These are phyloP conservation scores for Caryopteris hybrid DNA, from an alignment of 305 asterid genomes.

Conservation along the genomic window DNA sequence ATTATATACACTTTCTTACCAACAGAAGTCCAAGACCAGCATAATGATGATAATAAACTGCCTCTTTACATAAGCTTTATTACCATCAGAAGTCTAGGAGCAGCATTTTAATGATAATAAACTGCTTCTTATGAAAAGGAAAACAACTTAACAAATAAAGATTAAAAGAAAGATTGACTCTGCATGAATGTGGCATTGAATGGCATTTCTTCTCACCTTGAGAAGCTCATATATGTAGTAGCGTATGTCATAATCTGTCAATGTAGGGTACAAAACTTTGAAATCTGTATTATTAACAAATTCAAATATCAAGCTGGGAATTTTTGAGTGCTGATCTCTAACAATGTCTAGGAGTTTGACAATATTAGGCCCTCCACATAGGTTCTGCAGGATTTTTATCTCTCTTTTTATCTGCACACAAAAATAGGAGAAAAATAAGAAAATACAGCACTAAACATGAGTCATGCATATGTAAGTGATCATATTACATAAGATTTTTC, in stretches of 20 bases:
- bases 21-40: too few species aligned
- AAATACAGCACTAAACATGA: neutral
- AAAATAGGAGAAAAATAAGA: conserved; percentile 1
- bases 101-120: neutral
- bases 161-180: conserved; percentile 1
- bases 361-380: conserved; percentile 82
- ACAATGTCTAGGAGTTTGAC: conserved; percentile 76
- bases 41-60: too few species aligned
- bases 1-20: too few species aligned
- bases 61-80: neutral
- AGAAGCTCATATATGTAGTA: conserved; percentile 93
- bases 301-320: conserved; percentile 90
- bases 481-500: neutral
- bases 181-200: neutral
- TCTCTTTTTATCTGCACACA: conserved; percentile 75
- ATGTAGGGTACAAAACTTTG: conserved; percentile 80
- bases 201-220: conserved; percentile 45
- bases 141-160: neutral
- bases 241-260: conserved; percentile 85
- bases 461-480: neutral
- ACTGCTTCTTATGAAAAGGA: neutral
- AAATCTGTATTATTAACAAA: conserved; percentile 88
- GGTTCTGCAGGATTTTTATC: conserved; percentile 78
- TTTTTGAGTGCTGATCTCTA: conserved; percentile 86
- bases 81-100: neutral